These are phyloP conservation scores for Boletus tylopilopsis DNA, from an alignment of 768 basidiomycete species.

Conservation along the genomic window DNA sequence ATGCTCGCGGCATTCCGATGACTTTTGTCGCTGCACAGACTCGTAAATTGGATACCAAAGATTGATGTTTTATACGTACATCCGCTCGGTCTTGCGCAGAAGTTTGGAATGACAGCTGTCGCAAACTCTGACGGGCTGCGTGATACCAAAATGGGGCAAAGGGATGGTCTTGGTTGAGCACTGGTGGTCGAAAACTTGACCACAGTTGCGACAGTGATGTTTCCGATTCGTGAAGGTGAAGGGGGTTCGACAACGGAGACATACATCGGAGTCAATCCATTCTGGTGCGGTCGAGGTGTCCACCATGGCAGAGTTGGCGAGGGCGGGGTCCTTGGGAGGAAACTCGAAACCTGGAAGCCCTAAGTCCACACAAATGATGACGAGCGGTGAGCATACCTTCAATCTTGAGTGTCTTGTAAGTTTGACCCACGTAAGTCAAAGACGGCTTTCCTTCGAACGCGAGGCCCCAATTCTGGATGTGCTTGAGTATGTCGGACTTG, in stretches of 20 bases:
- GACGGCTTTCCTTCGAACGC: constrained; percentile 80
- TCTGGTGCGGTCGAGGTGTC: constrained; percentile 91
- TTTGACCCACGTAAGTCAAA: constrained; percentile 72
- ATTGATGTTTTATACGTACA: constrained; percentile 33
- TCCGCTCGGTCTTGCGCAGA: constrained; percentile 56
- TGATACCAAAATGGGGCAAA: constrained; percentile 90
- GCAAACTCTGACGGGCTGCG: constrained; percentile 90
- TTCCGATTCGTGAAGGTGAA: constrained; percentile 97
- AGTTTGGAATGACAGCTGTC: constrained; percentile 86
- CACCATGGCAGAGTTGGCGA: constrained; percentile 79
- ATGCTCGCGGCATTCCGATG: constrained; percentile 56
- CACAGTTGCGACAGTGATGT: constrained; percentile 98
- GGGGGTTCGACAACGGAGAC: constrained; percentile 84
- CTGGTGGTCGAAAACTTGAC: constrained; percentile 91
- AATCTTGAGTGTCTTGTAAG: constrained; percentile 68
- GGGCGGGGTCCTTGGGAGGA: constrained; percentile 71
- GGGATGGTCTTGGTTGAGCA: constrained; percentile 85
- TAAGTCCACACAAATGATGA: neutral
- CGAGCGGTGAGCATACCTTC: constrained; percentile 55
- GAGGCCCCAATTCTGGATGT: constrained; percentile 92
- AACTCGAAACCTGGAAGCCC: constrained; percentile 64
- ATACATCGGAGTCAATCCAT: constrained; percentile 96
- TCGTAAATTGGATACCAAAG: neutral
- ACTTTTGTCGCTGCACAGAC: constrained; percentile 36
- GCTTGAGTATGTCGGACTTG: constrained; percentile 68